phyloP scores from a whole-genome alignment of 2,329 filamentous ascomycete genomes.

The Berkeleyomyces rouxiae region DNA sequence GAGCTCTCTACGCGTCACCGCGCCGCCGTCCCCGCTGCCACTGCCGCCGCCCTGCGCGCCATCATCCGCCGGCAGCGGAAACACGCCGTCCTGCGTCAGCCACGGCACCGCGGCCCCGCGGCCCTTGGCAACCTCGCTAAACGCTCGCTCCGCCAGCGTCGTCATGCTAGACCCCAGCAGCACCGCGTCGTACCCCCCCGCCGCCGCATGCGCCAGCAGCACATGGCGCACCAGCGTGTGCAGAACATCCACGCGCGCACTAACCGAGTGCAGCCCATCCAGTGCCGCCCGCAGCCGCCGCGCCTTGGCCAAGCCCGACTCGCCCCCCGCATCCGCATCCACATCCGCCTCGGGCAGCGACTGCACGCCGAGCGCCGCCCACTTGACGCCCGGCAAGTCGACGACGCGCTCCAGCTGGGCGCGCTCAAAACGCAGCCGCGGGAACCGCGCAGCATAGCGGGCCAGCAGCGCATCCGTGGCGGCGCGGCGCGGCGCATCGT shows the following conservation, averaged over 20 bases:
- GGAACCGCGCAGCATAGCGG: slow-evolving; percentile 43
- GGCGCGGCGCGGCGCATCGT: slow-evolving; percentile 14
- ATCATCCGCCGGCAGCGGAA: slow-evolving; percentile 22
- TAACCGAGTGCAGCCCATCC: slow-evolving; percentile 49
- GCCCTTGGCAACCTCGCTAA: slow-evolving; percentile 81
- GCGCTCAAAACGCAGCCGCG: slow-evolving; percentile 45
- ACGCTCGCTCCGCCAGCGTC: slow-evolving; percentile 65
- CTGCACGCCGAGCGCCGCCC: slow-evolving; percentile 27
- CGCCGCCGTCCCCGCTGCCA: slow-evolving; percentile 8
- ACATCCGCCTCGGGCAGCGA: slow-evolving; percentile 35
- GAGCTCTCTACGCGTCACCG: slow-evolving; percentile 8
- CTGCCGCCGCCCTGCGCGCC: neutral
- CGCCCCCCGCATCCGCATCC: slow-evolving; percentile 24
- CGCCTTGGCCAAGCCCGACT: neutral
- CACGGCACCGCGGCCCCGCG: slow-evolving; percentile 70
- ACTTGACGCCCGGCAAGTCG: slow-evolving; percentile 33
- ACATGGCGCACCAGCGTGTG: slow-evolving; percentile 55
- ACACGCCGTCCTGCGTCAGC: slow-evolving; percentile 59
- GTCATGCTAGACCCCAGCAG: slow-evolving; percentile 80
- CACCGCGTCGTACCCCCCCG: slow-evolving; percentile 47
- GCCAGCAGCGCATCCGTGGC: slow-evolving; percentile 32
- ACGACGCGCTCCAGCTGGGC: slow-evolving; percentile 50
- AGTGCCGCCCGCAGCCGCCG: slow-evolving; percentile 38
- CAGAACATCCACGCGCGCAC: slow-evolving; percentile 58
- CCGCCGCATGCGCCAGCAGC: slow-evolving; percentile 47